Percentiles rank a stretch among this genome's conserved stretches.
Evolutionary conservation across 306 rosid genomes (phyloP).

Genomic region (Trifolium fragiferum): DNA sequence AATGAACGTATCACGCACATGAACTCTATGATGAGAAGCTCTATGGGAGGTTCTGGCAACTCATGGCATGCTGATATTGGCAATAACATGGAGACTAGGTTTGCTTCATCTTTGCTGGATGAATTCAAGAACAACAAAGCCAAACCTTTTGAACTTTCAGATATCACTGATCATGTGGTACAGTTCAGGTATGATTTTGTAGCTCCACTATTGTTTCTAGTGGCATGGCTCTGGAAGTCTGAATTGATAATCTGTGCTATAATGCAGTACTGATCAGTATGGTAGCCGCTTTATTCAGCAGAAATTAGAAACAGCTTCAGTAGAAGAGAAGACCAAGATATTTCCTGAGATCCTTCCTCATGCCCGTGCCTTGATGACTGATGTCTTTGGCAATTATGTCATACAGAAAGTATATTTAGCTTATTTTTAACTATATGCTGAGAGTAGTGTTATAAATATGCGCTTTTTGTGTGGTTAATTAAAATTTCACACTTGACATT

Average conservation of each 20-base stretch:
- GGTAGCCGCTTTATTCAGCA: conserved; percentile 99
- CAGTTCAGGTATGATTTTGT: conserved; percentile 75
- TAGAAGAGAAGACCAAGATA: conserved; percentile 75
- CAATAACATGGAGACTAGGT: conserved; percentile 63
- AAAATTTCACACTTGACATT: conserved; percentile 40
- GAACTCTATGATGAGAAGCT: conserved; percentile 70
- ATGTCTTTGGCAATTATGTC: conserved; percentile 97
- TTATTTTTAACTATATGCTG: conserved; percentile 36
- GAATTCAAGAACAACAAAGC: conserved; percentile 92
- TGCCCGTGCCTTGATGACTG: conserved; percentile 92
- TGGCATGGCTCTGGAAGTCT: conserved; percentile 39
- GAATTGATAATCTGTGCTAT: conserved; percentile 38
- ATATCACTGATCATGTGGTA: conserved; percentile 76
- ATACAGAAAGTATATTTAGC: conserved; percentile 79
- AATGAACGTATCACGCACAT: conserved; percentile 57
- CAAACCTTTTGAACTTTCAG: conserved; percentile 85
- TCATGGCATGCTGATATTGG: conserved; percentile 67
- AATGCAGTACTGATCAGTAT: conserved; percentile 93
- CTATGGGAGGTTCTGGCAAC: conserved; percentile 68
- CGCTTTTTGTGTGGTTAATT: conserved; percentile 23
- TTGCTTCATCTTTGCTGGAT: conserved; percentile 74
- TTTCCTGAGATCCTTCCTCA: conserved; percentile 89
- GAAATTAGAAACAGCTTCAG: conserved; percentile 83
- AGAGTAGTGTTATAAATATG: conserved; percentile 23
- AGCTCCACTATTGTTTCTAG: conserved; percentile 32